Base-by-base conservation (phyloP, 441 rosid genomes). In the Pelargonium exstipulatum region DNA sequence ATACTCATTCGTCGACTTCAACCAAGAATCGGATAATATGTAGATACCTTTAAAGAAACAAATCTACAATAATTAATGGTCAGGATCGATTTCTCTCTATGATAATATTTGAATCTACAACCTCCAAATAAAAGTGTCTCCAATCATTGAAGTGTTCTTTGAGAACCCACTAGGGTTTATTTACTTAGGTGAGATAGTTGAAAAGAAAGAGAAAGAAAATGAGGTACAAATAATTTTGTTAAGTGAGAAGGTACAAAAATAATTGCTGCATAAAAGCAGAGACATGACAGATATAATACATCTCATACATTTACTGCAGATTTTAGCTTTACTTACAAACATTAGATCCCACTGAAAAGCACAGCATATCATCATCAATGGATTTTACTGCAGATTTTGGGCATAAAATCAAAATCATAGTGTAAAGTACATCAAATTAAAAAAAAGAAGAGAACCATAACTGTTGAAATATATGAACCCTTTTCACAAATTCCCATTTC, bases 341-440 rank as follows among this genome's bases (percentile, higher is more conserved):
- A 32, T 32, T 32, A 32, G 37, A 32, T 32, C 37, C 37, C 37
- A 32, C 37, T 32, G 37, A 32, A 32, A 32, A 32, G 37, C 37
- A 32, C 37, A 32, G 37, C 37, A 32, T 32, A 32, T 32, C 37
- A 32, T 32, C 37, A 51, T 51, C 58, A 51, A 51, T 51, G 58
- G 58, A 51, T 13, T 51, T 51, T 51, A 51, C 58, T 51, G 58
- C 58, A 51, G 18, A 51, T 51, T 51, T 51, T 51, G 20, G 20
- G 58, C 16, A 51, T 51, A 16, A 51, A 51, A 51, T 51, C 58
- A 51, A 51, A 51, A 51, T 51, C 58, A 51, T 51, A 51, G 5
- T 51, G 58, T 7, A n/a, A 51, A 51, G 58, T 51, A 17, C 16
- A 51, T 51, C 37, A 32, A 32, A 32, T 32, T 32, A 51, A n/a